A percentile compares a stretch with the other conserved stretches of the same genome.
phyloP scores from a whole-genome alignment of 2,329 filamentous ascomycete genomes.

The Elsinoe batatas region DNA sequence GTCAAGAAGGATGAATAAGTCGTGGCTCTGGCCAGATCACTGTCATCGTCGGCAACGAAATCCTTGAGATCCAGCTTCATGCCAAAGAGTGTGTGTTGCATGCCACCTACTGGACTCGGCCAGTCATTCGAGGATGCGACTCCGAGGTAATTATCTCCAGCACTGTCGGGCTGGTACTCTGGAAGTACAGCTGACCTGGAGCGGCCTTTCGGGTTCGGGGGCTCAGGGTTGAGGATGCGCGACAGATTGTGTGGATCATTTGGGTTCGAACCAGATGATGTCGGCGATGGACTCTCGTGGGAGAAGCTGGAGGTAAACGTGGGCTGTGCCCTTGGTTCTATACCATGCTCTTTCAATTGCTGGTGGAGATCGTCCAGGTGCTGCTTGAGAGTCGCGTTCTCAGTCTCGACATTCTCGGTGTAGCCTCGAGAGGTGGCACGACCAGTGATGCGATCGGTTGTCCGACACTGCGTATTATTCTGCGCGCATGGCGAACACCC shows the following conservation, averaged over 20 bases:
- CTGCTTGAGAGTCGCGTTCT: conserved; percentile 56
- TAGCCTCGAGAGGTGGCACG: conserved; percentile 71
- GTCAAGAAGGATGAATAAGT: conserved; percentile 62
- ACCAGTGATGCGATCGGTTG: conserved; percentile 78
- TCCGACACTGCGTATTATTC: conserved; percentile 67
- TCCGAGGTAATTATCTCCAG: conserved; percentile 57
- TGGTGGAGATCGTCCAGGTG: conserved; percentile 60
- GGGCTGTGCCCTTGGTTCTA: conserved; percentile 46
- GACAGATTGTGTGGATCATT: conserved; percentile 14
- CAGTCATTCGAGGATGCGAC: conserved; percentile 53
- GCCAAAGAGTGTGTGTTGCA: conserved; percentile 66
- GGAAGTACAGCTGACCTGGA: conserved; percentile 27
- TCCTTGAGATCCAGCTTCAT: conserved; percentile 69
- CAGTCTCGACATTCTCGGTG: conserved; percentile 63
- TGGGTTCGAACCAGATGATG: background rate
- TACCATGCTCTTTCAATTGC: conserved; percentile 50
- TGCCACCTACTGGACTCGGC: conserved; percentile 65
- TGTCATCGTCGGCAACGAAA: conserved; percentile 56
- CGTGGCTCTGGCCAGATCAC: conserved; percentile 51
- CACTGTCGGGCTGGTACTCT: conserved; percentile 37
- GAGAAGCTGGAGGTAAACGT: background rate
- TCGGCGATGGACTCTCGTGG: background rate
- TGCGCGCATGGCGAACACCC: conserved; percentile 75
- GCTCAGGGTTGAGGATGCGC: conserved; percentile 13
- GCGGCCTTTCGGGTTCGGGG: conserved; percentile 11